Conservation (phyloP, 495 filamentous ascomycete genomes). For the Beverwykella pulmonaria region DNA sequence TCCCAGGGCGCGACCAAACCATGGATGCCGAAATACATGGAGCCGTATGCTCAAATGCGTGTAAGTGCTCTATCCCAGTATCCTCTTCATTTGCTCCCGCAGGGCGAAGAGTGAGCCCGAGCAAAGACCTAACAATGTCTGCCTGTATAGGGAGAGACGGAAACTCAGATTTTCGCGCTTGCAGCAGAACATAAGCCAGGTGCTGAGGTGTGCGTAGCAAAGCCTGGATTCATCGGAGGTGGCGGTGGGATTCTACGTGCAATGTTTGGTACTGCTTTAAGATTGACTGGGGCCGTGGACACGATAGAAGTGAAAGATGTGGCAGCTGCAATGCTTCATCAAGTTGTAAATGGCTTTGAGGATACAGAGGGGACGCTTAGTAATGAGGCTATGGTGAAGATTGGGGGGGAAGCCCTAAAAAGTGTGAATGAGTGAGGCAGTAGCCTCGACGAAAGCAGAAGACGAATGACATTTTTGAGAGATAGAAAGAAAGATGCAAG, state of each 20-base stretch:
- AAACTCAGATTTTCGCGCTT: neutral
- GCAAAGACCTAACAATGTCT: neutral
- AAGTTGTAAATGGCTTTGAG: conserved; percentile 1
- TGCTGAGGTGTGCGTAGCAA: neutral
- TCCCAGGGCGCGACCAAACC: conserved; percentile 50
- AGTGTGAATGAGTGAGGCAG: too few relatives aligned
- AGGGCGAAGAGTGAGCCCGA: neutral
- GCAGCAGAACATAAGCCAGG: neutral
- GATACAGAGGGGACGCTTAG: neutral
- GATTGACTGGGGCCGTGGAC: neutral
- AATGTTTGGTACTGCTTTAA: neutral
- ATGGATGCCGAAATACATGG: conserved; percentile 33
- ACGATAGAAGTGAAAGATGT: neutral
- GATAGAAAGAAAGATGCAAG: too few relatives aligned
- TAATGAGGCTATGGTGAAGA: neutral
- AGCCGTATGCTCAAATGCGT: neutral
- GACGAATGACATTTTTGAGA: too few relatives aligned
- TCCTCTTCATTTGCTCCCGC: neutral
- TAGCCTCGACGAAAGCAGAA: too few relatives aligned
- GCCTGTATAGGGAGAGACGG: conserved; percentile 3
- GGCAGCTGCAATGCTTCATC: neutral
- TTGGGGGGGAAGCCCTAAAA: neutral
- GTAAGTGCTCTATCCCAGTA: neutral
- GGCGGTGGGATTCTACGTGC: neutral
- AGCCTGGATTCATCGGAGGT: conserved; percentile 3